A percentile compares a stretch with the other conserved stretches of the same genome.
phyloP scores from a whole-genome alignment of 768 basidiomycete genomes.

The Kockovaella imperatae region DNA sequence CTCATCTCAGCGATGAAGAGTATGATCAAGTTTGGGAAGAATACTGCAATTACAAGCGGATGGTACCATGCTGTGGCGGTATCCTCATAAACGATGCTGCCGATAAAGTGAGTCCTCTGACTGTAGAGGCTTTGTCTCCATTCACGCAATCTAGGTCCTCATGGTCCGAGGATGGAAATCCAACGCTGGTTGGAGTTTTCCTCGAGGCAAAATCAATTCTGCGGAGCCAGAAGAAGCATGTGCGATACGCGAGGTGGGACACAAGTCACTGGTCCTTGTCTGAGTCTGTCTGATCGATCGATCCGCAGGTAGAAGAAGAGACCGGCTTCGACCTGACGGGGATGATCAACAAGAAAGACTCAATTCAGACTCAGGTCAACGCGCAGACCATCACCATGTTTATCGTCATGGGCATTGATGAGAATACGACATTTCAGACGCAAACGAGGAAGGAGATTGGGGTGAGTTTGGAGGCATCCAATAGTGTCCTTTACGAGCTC shows the following conservation, averaged over 20 bases:
- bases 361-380: conserved; percentile 76
- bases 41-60: conserved; percentile 93
- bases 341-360: conserved; percentile 50
- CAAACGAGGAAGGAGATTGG: conserved; percentile 97
- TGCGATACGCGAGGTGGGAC: conserved; percentile 81
- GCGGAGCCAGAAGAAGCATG: conserved; percentile 75
- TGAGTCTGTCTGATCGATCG: not conserved
- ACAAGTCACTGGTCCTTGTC: not conserved
- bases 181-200: conserved; percentile 96
- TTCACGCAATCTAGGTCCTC: conserved; percentile 59
- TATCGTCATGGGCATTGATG: conserved; percentile 78
- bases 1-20: conserved; percentile 12
- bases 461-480: conserved; percentile 58
- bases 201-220: conserved; percentile 98
- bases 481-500: not conserved
- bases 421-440: conserved; percentile 82
- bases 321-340: conserved; percentile 71
- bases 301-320: conserved; percentile 78
- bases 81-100: conserved; percentile 86
- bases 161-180: conserved; percentile 98
- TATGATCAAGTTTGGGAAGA: conserved; percentile 42
- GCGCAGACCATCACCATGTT: conserved; percentile 87
- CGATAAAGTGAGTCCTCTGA: conserved; percentile 66
- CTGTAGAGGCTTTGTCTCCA: not conserved
- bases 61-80: conserved; percentile 94